A percentile compares a stretch with the other conserved stretches of the same genome.
phyloP scores from a whole-genome alignment of 257 asterid genomes.

The Paulownia fortunei region DNA sequence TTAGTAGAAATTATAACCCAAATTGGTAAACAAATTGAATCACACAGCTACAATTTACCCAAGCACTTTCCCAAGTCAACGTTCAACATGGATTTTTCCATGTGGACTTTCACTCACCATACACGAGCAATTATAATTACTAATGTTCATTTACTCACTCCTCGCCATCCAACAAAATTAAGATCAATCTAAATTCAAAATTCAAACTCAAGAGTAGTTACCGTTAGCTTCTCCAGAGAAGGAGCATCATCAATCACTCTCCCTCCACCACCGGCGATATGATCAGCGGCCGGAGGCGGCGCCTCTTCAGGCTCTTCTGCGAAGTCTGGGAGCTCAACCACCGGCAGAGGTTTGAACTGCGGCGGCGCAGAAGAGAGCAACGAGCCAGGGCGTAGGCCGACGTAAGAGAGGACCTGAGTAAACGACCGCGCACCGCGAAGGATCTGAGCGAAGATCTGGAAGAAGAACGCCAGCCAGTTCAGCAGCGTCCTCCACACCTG shows the following conservation, averaged over 20 bases:
- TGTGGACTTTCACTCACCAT: background rate
- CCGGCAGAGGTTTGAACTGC: constrained; percentile 63
- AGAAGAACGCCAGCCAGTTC: constrained; percentile 70
- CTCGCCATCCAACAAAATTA: background rate
- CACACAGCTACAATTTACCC: background rate
- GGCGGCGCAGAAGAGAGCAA: constrained; percentile 42
- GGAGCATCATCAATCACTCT: background rate
- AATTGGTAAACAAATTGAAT: background rate
- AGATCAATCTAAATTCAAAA: background rate
- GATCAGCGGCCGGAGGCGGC: constrained; percentile 32
- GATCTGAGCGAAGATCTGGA: constrained; percentile 82
- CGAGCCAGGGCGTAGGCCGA: constrained; percentile 50
- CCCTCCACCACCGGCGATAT: constrained; percentile 6
- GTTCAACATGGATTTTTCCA: background rate
- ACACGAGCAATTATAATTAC: background rate
- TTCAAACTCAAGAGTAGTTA: background rate
- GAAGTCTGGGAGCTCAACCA: constrained; percentile 53
- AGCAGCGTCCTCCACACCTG: constrained; percentile 71
- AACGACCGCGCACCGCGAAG: constrained; percentile 67
- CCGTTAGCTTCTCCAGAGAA: constrained; percentile 32
- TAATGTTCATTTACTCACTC: background rate
- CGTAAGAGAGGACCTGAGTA: constrained; percentile 54
- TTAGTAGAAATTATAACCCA: background rate
- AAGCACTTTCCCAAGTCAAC: background rate
- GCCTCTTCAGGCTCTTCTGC: constrained; percentile 37